A percentile compares a stretch with the other conserved stretches of the same genome.
Evolutionary conservation across 441 rosid genomes (phyloP).

Genomic region (Gossypium aridum): DNA sequence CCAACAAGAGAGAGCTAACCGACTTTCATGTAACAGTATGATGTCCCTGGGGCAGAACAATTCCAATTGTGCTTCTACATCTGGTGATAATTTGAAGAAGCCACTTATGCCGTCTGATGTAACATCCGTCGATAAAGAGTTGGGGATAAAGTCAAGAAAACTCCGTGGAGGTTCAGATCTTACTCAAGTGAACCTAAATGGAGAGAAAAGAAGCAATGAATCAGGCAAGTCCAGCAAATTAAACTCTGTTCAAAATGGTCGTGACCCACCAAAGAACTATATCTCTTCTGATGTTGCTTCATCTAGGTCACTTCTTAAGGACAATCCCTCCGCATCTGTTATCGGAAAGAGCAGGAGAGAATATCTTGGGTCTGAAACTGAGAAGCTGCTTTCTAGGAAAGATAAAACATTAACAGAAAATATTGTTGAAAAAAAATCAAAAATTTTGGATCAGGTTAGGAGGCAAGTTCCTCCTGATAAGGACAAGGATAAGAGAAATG

Average conservation of each 20-base stretch:
- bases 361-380: conserved; percentile 30
- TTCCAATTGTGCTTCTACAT: conserved; percentile 18
- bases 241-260: conserved; percentile 27
- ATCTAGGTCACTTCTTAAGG: conserved; percentile 30
- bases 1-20: conserved; percentile 61
- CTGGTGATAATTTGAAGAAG: conserved; percentile 24
- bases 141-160: conserved; percentile 28
- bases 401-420: conserved; percentile 34
- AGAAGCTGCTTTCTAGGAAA: conserved; percentile 36
- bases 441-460: conserved; percentile 31
- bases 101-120: conserved; percentile 23
- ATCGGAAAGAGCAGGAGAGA: conserved; percentile 51
- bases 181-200: conserved; percentile 20
- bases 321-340: conserved; percentile 23
- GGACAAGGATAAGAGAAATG: conserved; percentile 55
- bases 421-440: conserved; percentile 34
- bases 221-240: conserved; percentile 34
- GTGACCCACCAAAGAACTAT: conserved; percentile 21
- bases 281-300: conserved; percentile 25
- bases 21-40: conserved; percentile 19
- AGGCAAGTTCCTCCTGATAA: conserved; percentile 40
- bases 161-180: conserved; percentile 27
- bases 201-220: conserved; percentile 28
- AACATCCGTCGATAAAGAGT: conserved; percentile 22
- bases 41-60: conserved; percentile 26